Conservation (phyloP, 192 early-diverging fungal genomes). For the Diversispora eburnea region DNA sequence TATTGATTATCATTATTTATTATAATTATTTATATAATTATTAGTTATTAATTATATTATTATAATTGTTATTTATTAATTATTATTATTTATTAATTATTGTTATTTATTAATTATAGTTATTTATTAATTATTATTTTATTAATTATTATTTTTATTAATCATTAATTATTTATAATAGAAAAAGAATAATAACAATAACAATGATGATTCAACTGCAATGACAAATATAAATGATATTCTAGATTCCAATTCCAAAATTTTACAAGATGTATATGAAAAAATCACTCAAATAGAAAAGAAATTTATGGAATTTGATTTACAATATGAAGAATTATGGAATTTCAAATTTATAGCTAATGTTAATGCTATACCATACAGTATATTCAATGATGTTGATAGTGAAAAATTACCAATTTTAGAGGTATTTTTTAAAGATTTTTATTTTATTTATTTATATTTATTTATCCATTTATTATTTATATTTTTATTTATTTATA, state of each 20-base stretch:
- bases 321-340: constrained; percentile 14
- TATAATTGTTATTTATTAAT: no score
- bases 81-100: no score
- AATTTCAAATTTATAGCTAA: not conserved
- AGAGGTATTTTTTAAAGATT: not conserved
- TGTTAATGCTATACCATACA: not conserved
- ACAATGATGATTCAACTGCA: not conserved
- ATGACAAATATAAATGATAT: not conserved
- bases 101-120: no score
- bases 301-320: not conserved
- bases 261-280: not conserved
- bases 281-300: not conserved
- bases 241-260: not conserved
- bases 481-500: not conserved
- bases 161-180: no score
- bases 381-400: constrained; percentile 16
- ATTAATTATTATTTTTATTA: no score
- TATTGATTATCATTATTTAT: not conserved
- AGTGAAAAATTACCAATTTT: constrained; percentile 2
- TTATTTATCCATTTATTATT: not conserved
- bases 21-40: not conserved
- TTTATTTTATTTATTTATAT: not conserved
- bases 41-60: not conserved
- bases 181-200: no score
- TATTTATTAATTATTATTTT: no score